Evolutionary conservation across 164 flowering plant genomes (phyloP), one percentile per base, ranked within the genome.

Genomic region (Euptelea pleiosperma): DNA sequence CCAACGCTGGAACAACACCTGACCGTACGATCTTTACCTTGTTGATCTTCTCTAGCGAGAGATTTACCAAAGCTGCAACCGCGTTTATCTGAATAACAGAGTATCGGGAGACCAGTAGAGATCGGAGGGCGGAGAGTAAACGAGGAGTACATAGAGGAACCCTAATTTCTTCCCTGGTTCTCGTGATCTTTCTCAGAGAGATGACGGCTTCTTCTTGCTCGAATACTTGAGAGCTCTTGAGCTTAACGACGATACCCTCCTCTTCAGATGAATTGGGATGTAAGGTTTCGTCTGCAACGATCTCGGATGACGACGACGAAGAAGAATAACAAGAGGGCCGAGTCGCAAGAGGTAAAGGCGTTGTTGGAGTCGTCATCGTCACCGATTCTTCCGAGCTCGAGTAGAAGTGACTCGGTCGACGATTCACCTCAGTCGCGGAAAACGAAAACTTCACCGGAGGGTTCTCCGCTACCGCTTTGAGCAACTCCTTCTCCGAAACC

Each of bases 21-120:
- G 92, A 76, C 58, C 98, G 77, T 16, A 93, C 89, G 57, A 93
- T 90, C 75, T 60, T 74, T 33, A 82, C 80, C 66, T 91, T 89
- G 76, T 94, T 94, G 11, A 26, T n/a, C 44, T 82, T 81, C 73
- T 84, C 93, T 11, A 91, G 66, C 4, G 99, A 94, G 4, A 94
- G 79, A 51, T 91, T 91, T 24, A 94, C 96, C 35, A 89, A 16
- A 4, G 92, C 73, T 8, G 99, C 99, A 4, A 73, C 68, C 8
- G 99, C 82, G 80, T 94, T 87, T 3, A 71, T 71, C 60, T 91
- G 96, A 1, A 89, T 72, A 1, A 36, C 54, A 4, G 65, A 12
- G 67, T 86, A 79, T 12, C 81, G 55, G 6, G 96, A 84, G 2
- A 19, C 7, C 40, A 94, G 48, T 43, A 87, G 56, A 2, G 81